These are phyloP conservation scores for Candida manassasensis DNA, from an alignment of 805 yeast species.

Conservation along the genomic window DNA sequence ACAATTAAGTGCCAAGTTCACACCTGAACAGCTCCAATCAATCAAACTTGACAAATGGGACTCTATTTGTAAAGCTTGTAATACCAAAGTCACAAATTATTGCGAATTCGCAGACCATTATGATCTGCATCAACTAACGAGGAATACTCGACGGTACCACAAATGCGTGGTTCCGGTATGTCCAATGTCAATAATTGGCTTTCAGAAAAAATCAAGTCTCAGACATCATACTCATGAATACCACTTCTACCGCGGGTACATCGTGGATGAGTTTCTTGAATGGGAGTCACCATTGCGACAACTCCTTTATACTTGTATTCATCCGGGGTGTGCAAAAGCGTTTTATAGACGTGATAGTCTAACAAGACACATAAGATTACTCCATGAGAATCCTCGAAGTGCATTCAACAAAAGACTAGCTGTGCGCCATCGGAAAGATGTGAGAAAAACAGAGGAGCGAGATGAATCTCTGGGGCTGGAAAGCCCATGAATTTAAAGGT, in stretches of 20 bases:
- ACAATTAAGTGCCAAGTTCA: no score
- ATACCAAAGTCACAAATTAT: not conserved
- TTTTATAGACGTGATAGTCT: constrained; percentile 51
- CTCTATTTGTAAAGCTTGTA: not conserved
- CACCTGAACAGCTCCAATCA: not conserved
- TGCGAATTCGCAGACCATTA: constrained; percentile 1
- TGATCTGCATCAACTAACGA: not conserved
- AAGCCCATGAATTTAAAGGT: not conserved
- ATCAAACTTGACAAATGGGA: not conserved
- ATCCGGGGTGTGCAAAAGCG: constrained; percentile 36
- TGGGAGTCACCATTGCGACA: constrained; percentile 5
- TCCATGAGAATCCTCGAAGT: constrained; percentile 28
- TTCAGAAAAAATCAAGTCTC: constrained; percentile 19
- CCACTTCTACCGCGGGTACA: constrained; percentile 14
- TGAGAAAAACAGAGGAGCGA: not conserved
- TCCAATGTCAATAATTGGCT: constrained; percentile 24
- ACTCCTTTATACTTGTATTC: constrained; percentile 11
- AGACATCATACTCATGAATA: constrained; percentile 20
- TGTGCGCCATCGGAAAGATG: no score
- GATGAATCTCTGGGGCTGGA: not conserved
- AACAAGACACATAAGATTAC: constrained; percentile 46
- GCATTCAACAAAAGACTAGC: not conserved
- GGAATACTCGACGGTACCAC: not conserved
- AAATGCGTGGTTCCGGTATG: constrained; percentile 24
- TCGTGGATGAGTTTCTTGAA: not conserved